Evolutionary conservation across 495 filamentous ascomycete genomes (phyloP).

Genomic region (Aspergillus diversus): DNA sequence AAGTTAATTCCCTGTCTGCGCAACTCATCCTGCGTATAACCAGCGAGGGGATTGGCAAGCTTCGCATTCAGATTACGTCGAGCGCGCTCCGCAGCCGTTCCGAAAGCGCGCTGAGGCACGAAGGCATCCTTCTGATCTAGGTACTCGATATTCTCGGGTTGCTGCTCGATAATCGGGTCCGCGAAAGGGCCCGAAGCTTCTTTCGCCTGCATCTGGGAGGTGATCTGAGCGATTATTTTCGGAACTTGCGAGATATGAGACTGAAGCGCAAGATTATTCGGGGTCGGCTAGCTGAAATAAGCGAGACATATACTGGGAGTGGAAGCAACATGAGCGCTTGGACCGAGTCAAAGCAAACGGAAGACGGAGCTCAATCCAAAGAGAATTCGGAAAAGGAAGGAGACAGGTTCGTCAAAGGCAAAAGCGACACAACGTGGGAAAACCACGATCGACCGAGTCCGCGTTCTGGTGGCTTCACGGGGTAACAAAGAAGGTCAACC

Average conservation of each 20-base stretch:
- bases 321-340: not conserved
- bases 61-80: slow-evolving; percentile 59
- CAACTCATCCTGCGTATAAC: slow-evolving; percentile 61
- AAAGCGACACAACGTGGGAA: not conserved
- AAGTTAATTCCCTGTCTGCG: slow-evolving; percentile 66
- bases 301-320: not conserved
- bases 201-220: slow-evolving; percentile 22
- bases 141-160: slow-evolving; percentile 25
- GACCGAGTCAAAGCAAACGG: not conserved
- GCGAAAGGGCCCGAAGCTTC: slow-evolving; percentile 14
- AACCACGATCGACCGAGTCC: not conserved
- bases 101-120: slow-evolving; percentile 32
- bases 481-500: slow-evolving; percentile 9
- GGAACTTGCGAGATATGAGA: not conserved
- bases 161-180: slow-evolving; percentile 10
- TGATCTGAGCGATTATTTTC: not conserved
- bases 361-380: not conserved
- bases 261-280: not conserved
- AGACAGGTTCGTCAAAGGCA: not conserved
- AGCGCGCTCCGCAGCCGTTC: slow-evolving; percentile 52
- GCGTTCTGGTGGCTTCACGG: not conserved
- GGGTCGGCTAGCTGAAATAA: not conserved
- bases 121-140: slow-evolving; percentile 23
- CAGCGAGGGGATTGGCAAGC: slow-evolving; percentile 73
- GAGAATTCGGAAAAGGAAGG: not conserved